Evolutionary conservation across 2,329 filamentous ascomycete genomes (phyloP).

Genomic region (Epichloe sylvatica): DNA sequence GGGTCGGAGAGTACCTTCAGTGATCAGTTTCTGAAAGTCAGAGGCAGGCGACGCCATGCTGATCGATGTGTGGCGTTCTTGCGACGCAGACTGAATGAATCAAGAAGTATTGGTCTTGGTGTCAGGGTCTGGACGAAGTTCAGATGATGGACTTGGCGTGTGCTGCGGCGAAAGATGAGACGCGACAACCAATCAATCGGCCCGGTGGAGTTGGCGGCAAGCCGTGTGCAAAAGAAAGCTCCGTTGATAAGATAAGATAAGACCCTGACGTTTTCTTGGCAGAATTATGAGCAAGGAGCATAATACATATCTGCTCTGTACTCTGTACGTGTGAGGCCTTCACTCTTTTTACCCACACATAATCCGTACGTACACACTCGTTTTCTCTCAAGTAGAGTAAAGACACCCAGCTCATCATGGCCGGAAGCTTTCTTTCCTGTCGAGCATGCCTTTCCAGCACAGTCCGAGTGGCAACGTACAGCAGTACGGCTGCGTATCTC

Average conservation of each 20-base stretch:
- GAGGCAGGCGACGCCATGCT: constrained; percentile 30
- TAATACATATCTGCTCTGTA: neutral
- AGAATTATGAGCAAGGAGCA: no score
- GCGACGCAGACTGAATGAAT: neutral
- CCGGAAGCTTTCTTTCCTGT: constrained; percentile 14
- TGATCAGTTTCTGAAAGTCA: constrained; percentile 43
- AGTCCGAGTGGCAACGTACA: constrained; percentile 8
- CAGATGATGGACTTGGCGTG: neutral
- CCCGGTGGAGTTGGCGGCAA: neutral
- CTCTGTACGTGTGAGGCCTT: neutral
- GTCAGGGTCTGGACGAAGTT: neutral
- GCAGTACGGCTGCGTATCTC: constrained; percentile 4
- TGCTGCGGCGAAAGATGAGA: neutral
- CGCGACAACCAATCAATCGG: constrained; percentile 3
- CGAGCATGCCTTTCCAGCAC: constrained; percentile 16
- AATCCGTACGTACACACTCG: no score
- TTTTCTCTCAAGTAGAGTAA: neutral
- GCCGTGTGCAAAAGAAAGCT: constrained; percentile 39
- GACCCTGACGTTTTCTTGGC: no score
- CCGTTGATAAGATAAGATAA: constrained; percentile 13
- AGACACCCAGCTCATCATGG: constrained; percentile 10
- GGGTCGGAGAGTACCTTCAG: constrained; percentile 26
- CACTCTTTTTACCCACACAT: neutral
- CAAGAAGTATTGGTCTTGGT: neutral
- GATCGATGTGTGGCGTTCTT: neutral